Conservation (phyloP, 805 yeast genomes). For the Jamesozyma piceae region DNA sequence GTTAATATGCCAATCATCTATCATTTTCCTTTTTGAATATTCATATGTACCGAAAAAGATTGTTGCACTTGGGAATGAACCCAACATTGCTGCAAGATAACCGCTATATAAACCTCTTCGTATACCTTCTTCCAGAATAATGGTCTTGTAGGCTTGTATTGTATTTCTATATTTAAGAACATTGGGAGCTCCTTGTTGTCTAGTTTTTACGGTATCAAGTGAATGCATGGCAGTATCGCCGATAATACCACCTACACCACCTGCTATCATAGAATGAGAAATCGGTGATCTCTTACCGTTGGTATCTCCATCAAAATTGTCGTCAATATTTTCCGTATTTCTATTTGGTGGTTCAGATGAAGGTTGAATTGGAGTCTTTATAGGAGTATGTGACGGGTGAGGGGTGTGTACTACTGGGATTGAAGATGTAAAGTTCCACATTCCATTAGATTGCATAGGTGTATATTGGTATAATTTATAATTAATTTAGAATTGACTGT, state of each 20-base stretch:
- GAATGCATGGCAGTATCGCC: conserved; percentile 95
- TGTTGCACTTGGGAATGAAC: conserved; percentile 89
- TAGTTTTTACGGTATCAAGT: conserved; percentile 88
- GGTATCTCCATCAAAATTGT: not conserved
- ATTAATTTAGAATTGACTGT: no score
- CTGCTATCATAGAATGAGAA: conserved; percentile 37
- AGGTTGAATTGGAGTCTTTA: not conserved
- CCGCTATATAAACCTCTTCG: conserved; percentile 85
- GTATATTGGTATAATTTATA: no score
- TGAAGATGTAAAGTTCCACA: conserved; percentile 11
- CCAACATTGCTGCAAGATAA: conserved; percentile 81
- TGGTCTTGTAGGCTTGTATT: conserved; percentile 64
- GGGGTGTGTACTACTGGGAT: conserved; percentile 9
- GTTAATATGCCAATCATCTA: conserved; percentile 52
- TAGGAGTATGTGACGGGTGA: not conserved
- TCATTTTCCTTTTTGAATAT: conserved; percentile 59
- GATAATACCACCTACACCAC: conserved; percentile 88
- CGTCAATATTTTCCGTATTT: not conserved
- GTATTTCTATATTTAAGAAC: conserved; percentile 58
- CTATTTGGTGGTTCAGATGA: not conserved
- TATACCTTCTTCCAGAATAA: conserved; percentile 78
- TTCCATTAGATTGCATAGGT: not conserved
- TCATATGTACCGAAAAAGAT: conserved; percentile 93
- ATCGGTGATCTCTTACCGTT: conserved; percentile 1
- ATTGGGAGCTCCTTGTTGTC: conserved; percentile 90